Evolutionary conservation across 2,329 filamentous ascomycete species (phyloP).

Genomic region (Fulvia fulva): DNA sequence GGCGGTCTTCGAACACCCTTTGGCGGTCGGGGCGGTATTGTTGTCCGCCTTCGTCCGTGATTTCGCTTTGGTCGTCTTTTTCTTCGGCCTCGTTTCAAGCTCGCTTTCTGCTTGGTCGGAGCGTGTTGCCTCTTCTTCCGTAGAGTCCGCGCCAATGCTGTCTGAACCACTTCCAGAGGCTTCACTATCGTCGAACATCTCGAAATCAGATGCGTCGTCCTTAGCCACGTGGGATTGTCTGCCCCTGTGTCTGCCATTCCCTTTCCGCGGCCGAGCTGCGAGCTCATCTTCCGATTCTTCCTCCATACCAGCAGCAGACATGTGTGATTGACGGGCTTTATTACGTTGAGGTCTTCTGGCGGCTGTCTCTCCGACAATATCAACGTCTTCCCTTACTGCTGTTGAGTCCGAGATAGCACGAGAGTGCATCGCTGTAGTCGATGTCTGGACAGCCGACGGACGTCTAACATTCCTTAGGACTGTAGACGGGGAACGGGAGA

Average conservation of each 20-base stretch:
- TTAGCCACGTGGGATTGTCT: neutral
- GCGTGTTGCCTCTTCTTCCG: neutral
- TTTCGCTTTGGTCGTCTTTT: neutral
- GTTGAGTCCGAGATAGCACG: no score
- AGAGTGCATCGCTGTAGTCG: no score
- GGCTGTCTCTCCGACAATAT: neutral
- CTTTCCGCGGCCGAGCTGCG: neutral
- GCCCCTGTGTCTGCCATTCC: neutral
- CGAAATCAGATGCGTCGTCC: neutral
- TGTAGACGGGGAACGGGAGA: neutral
- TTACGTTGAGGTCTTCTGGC: neutral
- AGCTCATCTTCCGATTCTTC: slow-evolving; percentile 3
- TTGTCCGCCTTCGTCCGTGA: neutral
- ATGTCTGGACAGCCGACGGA: no score
- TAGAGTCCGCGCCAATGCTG: neutral
- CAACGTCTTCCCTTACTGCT: neutral
- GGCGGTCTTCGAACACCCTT: neutral
- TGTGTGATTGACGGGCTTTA: neutral
- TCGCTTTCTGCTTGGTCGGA: neutral
- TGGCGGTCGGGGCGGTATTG: neutral
- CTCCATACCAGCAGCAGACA: neutral
- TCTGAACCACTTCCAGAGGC: neutral
- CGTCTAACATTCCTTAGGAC: neutral
- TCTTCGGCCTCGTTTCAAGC: neutral
- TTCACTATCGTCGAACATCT: neutral